Evolutionary conservation across 352 stramenopile genomes (phyloP).

Genomic region (Pythium monospermum): DNA sequence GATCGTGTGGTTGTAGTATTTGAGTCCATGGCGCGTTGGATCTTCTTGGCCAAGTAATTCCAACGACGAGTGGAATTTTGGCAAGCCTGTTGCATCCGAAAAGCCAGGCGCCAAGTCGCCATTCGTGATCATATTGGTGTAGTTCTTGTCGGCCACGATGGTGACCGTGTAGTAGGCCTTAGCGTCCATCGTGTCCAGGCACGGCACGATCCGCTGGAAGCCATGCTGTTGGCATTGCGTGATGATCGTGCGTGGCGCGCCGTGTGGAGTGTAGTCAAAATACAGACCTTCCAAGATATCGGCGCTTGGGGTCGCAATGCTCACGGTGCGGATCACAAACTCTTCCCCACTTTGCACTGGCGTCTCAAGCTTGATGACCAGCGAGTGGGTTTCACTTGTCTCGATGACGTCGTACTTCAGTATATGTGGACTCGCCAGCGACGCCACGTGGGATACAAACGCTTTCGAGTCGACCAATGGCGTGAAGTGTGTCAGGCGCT

Average conservation of each 20-base stretch:
- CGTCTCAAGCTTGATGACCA: constrained; percentile 52
- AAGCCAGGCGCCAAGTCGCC: constrained; percentile 66
- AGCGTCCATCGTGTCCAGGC: constrained; percentile 76
- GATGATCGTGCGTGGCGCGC: constrained; percentile 70
- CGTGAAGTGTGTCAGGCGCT: constrained; percentile 43
- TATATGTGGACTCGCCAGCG: constrained; percentile 33
- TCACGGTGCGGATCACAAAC: constrained; percentile 68
- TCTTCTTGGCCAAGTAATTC: constrained; percentile 48
- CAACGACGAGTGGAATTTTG: constrained; percentile 47
- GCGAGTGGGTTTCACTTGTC: constrained; percentile 62
- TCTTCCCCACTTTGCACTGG: constrained; percentile 53
- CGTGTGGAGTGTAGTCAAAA: constrained; percentile 70
- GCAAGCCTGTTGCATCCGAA: constrained; percentile 45
- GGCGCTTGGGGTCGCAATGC: constrained; percentile 54
- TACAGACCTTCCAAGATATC: constrained; percentile 79
- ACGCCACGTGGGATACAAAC: constrained; percentile 56
- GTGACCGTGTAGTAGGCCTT: constrained; percentile 81
- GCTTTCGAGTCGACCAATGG: constrained; percentile 32
- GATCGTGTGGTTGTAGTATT: constrained; percentile 82
- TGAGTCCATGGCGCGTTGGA: constrained; percentile 53
- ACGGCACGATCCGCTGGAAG: constrained; percentile 75
- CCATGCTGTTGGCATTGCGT: constrained; percentile 80
- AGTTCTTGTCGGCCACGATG: constrained; percentile 61
- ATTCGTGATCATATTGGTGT: constrained; percentile 83
- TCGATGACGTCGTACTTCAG: constrained; percentile 52